These are phyloP conservation scores for Cryptosporidium ryanae DNA, from an alignment of 169 alveolate genomes.

Conservation along the genomic window DNA sequence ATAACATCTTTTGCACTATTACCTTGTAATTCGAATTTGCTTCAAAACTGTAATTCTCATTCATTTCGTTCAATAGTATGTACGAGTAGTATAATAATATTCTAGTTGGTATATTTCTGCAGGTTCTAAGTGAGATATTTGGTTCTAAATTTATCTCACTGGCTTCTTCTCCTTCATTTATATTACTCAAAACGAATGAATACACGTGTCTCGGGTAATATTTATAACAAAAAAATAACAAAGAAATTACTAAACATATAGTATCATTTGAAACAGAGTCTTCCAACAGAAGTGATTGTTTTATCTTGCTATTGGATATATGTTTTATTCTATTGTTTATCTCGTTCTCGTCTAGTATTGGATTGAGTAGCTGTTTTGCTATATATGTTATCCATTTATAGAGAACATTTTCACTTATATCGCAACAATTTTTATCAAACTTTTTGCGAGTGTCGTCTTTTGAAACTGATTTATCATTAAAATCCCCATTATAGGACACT, in stretches of 20 bases:
- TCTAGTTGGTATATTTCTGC: conserved; percentile 38
- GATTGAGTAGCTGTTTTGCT: conserved; percentile 33
- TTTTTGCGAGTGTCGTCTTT: no score
- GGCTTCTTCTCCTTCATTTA: neutral
- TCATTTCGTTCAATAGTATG: neutral
- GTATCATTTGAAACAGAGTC: conserved; percentile 44
- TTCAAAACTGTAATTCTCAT: neutral
- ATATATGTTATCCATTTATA: conserved; percentile 32
- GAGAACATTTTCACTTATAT: conserved; percentile 2
- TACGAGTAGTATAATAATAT: conserved; percentile 32
- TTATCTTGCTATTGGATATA: conserved; percentile 18
- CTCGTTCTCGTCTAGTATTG: conserved; percentile 32
- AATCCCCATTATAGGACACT: neutral
- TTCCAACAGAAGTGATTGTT: conserved; percentile 15
- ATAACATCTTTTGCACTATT: neutral
- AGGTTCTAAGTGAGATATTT: neutral
- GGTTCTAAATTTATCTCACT: conserved; percentile 1
- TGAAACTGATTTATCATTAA: no score
- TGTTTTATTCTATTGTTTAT: conserved; percentile 15
- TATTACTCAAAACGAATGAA: conserved; percentile 4
- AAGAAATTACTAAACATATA: conserved; percentile 29
- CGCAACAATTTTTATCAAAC: conserved; percentile 5
- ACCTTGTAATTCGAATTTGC: neutral
- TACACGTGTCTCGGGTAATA: conserved; percentile 26
- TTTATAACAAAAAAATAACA: conserved; percentile 27